Conservation (phyloP, 2,329 filamentous ascomycete species). For the Venturia nashicola region DNA sequence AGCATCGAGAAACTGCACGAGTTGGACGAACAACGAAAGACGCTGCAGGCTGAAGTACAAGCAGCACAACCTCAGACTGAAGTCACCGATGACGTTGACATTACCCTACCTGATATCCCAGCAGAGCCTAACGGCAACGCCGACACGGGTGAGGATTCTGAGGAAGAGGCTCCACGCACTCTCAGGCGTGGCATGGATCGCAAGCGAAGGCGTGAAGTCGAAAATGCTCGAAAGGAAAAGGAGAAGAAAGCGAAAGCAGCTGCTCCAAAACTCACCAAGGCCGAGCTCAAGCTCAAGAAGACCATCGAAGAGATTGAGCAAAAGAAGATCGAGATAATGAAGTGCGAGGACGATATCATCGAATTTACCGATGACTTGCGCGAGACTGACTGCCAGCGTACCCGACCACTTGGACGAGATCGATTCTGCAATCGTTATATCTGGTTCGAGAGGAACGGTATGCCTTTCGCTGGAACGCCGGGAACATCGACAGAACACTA, state of each 20-base stretch:
- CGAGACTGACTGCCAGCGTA: constrained; percentile 86
- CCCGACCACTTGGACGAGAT: constrained; percentile 80
- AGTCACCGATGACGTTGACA: constrained; percentile 35
- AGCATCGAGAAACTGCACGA: constrained; percentile 60
- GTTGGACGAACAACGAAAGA: constrained; percentile 62
- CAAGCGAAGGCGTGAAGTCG: constrained; percentile 61
- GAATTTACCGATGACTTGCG: constrained; percentile 83
- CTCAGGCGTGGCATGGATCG: constrained; percentile 45
- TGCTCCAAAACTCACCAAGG: constrained; percentile 47
- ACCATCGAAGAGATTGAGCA: constrained; percentile 81
- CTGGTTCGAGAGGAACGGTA: constrained; percentile 98
- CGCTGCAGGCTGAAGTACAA: constrained; percentile 59
- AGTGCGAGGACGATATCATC: constrained; percentile 75
- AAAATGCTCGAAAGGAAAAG: constrained; percentile 47
- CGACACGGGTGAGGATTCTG: constrained; percentile 49
- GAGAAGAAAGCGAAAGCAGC: constrained; percentile 47
- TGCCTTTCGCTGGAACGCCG: constrained; percentile 85
- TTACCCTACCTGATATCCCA: constrained; percentile 51
- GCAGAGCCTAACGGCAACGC: constrained; percentile 44
- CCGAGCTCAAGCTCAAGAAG: constrained; percentile 80
- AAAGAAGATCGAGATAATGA: constrained; percentile 66
- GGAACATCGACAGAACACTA: constrained; percentile 78
- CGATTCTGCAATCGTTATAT: constrained; percentile 98
- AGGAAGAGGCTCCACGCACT: constrained; percentile 53
- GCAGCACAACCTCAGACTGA: constrained; percentile 47